Evolutionary conservation across 768 basidiomycete species (phyloP).

Genomic region (Leccinum aurantiacum): DNA sequence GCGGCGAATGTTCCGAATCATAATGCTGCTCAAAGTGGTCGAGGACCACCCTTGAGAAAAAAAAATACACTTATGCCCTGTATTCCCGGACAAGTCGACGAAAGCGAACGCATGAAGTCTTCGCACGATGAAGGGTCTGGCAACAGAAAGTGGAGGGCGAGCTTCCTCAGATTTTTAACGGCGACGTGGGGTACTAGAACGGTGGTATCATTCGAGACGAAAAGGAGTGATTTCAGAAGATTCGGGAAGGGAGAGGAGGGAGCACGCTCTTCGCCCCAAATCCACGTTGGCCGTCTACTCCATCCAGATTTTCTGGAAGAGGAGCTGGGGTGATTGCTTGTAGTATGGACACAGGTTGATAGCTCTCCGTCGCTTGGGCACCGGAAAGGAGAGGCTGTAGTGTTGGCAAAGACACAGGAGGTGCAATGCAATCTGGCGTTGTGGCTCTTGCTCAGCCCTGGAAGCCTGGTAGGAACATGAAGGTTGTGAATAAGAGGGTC

Average conservation of each 20-base stretch:
- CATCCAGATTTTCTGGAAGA: conserved; percentile 2
- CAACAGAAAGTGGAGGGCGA: too few relatives aligned
- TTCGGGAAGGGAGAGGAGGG: neutral
- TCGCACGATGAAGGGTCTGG: too few relatives aligned
- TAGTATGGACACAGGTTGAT: conserved; percentile 24
- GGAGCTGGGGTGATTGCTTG: conserved; percentile 13
- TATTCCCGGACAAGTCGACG: too few relatives aligned
- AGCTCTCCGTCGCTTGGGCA: conserved; percentile 14
- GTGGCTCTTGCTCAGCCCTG: conserved; percentile 13
- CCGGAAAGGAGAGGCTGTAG: conserved; percentile 16
- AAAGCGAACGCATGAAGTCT: too few relatives aligned
- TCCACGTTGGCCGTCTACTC: conserved; percentile 18
- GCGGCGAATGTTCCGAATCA: too few relatives aligned
- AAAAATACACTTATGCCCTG: too few relatives aligned
- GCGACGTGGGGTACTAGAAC: too few relatives aligned
- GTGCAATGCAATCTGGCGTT: conserved; percentile 11
- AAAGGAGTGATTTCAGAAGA: too few relatives aligned
- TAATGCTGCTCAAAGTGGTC: too few relatives aligned
- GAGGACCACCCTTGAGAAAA: too few relatives aligned
- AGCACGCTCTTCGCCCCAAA: conserved; percentile 1
- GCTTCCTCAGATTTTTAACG: too few relatives aligned
- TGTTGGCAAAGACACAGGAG: conserved; percentile 5
- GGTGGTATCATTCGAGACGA: too few relatives aligned
- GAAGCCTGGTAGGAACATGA: conserved; percentile 13
- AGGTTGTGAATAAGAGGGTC: conserved; percentile 18